Evolutionary conservation across 192 early-diverging fungal species (phyloP).

Genomic region (Mortierella antarctica): DNA sequence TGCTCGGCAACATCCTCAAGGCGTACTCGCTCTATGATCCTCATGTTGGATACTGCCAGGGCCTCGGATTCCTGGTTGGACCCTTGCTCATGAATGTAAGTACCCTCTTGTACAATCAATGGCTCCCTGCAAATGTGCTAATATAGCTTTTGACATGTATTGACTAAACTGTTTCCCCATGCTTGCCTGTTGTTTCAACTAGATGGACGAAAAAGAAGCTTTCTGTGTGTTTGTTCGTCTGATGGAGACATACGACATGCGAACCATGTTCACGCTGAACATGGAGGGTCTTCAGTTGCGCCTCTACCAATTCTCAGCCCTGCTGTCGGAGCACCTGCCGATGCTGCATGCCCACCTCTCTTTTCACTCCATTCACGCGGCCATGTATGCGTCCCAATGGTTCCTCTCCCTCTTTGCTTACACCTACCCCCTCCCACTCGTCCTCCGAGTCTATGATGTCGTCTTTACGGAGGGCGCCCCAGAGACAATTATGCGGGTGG

Average conservation of each 20-base stretch:
- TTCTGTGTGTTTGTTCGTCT: constrained; percentile 95
- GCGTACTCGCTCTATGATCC: constrained; percentile 95
- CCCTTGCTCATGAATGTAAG: constrained; percentile 91
- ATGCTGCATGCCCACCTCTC: constrained; percentile 81
- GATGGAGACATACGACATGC: constrained; percentile 94
- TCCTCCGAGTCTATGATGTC: constrained; percentile 93
- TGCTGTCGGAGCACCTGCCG: constrained; percentile 83
- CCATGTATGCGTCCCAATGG: constrained; percentile 98
- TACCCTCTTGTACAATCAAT: not conserved
- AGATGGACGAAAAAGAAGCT: constrained; percentile 95
- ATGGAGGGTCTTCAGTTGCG: constrained; percentile 95
- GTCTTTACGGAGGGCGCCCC: constrained; percentile 91
- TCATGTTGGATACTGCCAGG: constrained; percentile 98
- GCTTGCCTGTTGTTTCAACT: not conserved
- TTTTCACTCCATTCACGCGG: constrained; percentile 74
- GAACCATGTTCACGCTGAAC: constrained; percentile 92
- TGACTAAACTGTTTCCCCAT: not conserved
- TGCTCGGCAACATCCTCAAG: constrained; percentile 88
- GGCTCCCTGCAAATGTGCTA: too few species aligned
- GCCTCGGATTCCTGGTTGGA: constrained; percentile 94
- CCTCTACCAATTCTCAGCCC: constrained; percentile 85
- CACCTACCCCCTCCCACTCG: constrained; percentile 89
- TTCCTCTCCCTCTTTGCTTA: constrained; percentile 98
- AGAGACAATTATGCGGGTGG: constrained; percentile 89
- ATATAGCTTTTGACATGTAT: not conserved